Base-by-base conservation (phyloP, 2,329 filamentous ascomycete genomes). In the Pseudodiploospora longispora region DNA sequence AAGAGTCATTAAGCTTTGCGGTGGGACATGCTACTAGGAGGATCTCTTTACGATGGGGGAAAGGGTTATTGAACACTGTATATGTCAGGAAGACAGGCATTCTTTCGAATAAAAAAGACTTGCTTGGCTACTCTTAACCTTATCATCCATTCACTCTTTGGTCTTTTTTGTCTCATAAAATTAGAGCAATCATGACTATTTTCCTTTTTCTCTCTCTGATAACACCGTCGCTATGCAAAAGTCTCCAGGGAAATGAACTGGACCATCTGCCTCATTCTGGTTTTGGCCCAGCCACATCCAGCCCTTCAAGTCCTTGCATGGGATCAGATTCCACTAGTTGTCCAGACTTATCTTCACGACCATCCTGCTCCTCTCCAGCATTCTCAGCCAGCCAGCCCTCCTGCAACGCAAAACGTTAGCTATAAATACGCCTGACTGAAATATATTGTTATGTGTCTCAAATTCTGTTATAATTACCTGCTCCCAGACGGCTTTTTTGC, bases 401-500 rank as follows among this genome's bases (percentile, higher is more conserved):
- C 91, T 97, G 19, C 19, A 19, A 19, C 19, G 19, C 19, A 19
- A 19, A 19, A 19, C 3, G 19, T 19, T 19, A 19, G 19, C 19
- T 19, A 19, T 19, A 19, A 19, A 55, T 44, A 28, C 27, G 37
- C 6, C 30, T 5, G 10, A 19, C 19, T 19, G 19, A 19, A 19
- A 19, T 19, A n/a, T n/a, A n/a, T n/a, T 33, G 12, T 30, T 3
- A 4, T 27, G 30, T 10, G 5, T 7, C 36, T n/a, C 31, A 28
- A 43, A 49, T 41, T 4, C 3, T 9, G 3, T 30, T 30, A 42
- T 27, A 65, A 77, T 41, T 67, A 95, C 93, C 82, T 97, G 91
- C 64, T 96, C 87, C 94, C 93, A 98, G 39, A 98, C 75, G 30
- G 93, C 94, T 37, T 85, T 95, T 67, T 89, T 94, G 70, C 88